These are phyloP conservation scores for Zygosaccharomyces siamensis DNA, from an alignment of 805 yeast genomes.

Conservation along the genomic window DNA sequence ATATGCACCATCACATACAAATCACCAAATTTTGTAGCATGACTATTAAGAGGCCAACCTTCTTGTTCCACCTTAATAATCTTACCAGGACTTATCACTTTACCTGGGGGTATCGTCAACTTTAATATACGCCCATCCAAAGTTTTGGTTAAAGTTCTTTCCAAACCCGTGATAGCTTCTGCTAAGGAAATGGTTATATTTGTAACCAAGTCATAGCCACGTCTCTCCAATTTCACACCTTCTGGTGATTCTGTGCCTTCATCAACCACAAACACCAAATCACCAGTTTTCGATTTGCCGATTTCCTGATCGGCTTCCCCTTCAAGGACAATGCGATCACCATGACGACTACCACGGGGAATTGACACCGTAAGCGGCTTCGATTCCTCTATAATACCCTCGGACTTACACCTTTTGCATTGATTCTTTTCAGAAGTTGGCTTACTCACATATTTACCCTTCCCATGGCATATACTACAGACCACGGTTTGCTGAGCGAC, in stretches of 20 bases:
- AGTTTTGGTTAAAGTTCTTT: constrained; percentile 58
- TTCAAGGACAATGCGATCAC: constrained; percentile 54
- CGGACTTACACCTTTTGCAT: constrained; percentile 75
- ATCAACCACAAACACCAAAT: constrained; percentile 59
- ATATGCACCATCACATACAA: constrained; percentile 65
- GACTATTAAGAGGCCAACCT: constrained; percentile 69
- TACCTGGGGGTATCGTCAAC: constrained; percentile 66
- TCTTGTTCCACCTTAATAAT: constrained; percentile 58
- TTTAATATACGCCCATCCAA: constrained; percentile 74
- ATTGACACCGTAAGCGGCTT: constrained; percentile 74
- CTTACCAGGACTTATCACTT: constrained; percentile 76
- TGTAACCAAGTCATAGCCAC: constrained; percentile 61
- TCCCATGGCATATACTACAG: constrained; percentile 69
- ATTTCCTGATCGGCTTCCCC: constrained; percentile 77
- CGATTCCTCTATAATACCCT: constrained; percentile 54
- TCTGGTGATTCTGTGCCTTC: constrained; percentile 41
- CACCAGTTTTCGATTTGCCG: constrained; percentile 65
- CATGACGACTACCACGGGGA: constrained; percentile 61
- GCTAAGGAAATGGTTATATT: constrained; percentile 57
- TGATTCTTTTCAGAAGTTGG: constrained; percentile 47
- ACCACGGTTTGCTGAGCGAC: constrained; percentile 55
- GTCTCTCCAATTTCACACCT: constrained; percentile 44
- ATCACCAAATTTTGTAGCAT: constrained; percentile 51
- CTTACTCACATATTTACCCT: constrained; percentile 45
- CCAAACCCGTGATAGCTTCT: constrained; percentile 84